Evolutionary conservation across 1,284 basidiomycete genomes (phyloP), one percentile per base, ranked within the genome.

Genomic region (Volvariella volvacea): DNA sequence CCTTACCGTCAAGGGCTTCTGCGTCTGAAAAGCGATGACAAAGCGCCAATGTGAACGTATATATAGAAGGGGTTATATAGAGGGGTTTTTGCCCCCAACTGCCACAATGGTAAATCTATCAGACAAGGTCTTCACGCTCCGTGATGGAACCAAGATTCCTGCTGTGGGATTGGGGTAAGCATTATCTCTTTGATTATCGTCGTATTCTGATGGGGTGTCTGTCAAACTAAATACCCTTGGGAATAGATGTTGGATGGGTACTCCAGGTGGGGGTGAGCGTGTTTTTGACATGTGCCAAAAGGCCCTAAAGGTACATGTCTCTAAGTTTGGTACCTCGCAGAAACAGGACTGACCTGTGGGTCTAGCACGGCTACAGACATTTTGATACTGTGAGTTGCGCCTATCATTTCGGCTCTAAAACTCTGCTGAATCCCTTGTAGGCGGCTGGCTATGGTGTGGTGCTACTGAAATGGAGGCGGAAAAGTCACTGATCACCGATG

Each of bases 221-320:
- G 37, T 37, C n/a, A 20, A 42, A 8, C 39, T 41, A 22, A 21
- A 17, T n/a, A n/a, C 21, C 12, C 21, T 41, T 20, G 22, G 25
- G 39, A 10, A 22, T 42, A 67, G 68, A 9, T 70, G 67, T 45
- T 72, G 68, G 67, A 70, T 72, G 63, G 68, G 68, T 20, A 42
- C 20, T 1, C 49, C 50, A 25, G 66, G 67, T 6, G 61, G 58
- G 2, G 63, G 57, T 9, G 52, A 64, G 22, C 55, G 59, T 4
- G 65, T 64, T 1, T 60, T 61, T 33, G 52, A 61, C 14, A 70
- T 70, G 65, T 63, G 61, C 43, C 49, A 47, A 30, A 63, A 62
- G 32, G 66, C 68, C 8, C 45, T 71, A 14, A 59, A 62, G 50
- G 64, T 66, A 37, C 16, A 50, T 22, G 14, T 33, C n/a, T 15